These are phyloP conservation scores for Russula compacta DNA, from an alignment of 768 basidiomycete species.

Conservation along the genomic window DNA sequence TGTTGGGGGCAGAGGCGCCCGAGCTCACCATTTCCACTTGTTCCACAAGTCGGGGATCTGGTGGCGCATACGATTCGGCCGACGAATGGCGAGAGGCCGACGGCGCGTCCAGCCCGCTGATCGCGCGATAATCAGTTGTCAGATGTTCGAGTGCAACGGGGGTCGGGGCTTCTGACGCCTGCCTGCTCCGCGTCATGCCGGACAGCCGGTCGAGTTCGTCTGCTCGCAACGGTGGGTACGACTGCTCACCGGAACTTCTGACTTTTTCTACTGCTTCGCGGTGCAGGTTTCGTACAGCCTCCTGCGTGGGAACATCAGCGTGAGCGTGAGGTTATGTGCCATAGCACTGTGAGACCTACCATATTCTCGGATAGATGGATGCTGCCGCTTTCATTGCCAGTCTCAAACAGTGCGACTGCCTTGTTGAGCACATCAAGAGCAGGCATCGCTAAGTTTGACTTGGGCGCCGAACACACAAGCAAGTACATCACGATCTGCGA, in stretches of 20 bases:
- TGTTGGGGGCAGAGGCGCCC: slow-evolving; percentile 2
- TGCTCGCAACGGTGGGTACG: slow-evolving; percentile 14
- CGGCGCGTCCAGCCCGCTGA: slow-evolving; percentile 11
- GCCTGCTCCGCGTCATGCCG: slow-evolving; percentile 27
- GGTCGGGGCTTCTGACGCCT: neutral
- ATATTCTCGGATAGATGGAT: slow-evolving; percentile 23
- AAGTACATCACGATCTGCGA: slow-evolving; percentile 37
- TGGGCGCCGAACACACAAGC: slow-evolving; percentile 31
- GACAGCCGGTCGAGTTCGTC: slow-evolving; percentile 29
- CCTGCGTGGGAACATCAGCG: slow-evolving; percentile 15
- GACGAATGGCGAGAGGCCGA: slow-evolving; percentile 25
- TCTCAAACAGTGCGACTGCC: slow-evolving; percentile 26
- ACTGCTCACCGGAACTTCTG: slow-evolving; percentile 1
- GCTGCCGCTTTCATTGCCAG: slow-evolving; percentile 22
- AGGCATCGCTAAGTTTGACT: slow-evolving; percentile 28
- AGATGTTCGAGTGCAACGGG: neutral
- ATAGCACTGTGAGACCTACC: neutral
- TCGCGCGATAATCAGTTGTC: slow-evolving; percentile 9
- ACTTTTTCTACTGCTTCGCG: slow-evolving; percentile 25
- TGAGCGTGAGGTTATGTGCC: neutral
- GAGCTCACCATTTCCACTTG: slow-evolving; percentile 15
- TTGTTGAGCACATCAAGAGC: slow-evolving; percentile 31
- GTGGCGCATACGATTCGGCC: slow-evolving; percentile 24
- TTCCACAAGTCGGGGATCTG: slow-evolving; percentile 20
- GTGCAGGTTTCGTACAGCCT: slow-evolving; percentile 25